Percentiles rank a stretch among this genome's conserved stretches.
phyloP scores from a whole-genome alignment of 495 filamentous ascomycete species.

The Entonaema liquescens region DNA sequence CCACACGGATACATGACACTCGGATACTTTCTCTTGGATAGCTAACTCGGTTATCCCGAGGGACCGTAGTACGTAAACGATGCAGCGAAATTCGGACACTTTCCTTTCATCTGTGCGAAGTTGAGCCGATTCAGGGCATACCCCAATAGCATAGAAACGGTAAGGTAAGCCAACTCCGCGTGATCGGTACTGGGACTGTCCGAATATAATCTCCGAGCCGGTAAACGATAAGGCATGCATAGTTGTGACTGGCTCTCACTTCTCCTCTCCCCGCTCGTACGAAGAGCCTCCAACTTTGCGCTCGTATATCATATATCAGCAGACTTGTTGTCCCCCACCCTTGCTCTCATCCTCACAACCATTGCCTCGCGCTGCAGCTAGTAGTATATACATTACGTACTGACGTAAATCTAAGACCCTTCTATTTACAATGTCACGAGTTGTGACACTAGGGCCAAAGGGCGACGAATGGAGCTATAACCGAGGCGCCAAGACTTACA shows the following conservation, averaged over 20 bases:
- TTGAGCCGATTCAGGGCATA: too few relatives aligned
- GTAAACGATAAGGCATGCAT: neutral
- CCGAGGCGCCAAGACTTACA: conserved; percentile 25
- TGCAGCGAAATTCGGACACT: neutral
- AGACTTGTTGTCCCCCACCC: too few relatives aligned
- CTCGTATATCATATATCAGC: too few relatives aligned
- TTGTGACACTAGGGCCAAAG: conserved; percentile 31
- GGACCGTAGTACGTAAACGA: neutral
- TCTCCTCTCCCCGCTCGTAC: neutral
- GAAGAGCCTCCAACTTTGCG: neutral
- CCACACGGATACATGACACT: neutral
- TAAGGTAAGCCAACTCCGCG: neutral
- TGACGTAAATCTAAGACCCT: neutral
- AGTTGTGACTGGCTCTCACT: neutral
- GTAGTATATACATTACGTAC: neutral
- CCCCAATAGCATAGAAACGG: neutral
- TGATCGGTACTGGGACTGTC: neutral
- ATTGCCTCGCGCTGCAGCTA: neutral
- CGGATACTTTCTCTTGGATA: neutral
- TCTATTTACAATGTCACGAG: conserved; percentile 14
- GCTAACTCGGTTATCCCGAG: too few relatives aligned
- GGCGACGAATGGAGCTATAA: conserved; percentile 41
- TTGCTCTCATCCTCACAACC: too few relatives aligned
- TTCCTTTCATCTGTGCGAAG: too few relatives aligned
- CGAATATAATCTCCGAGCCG: neutral